Evolutionary conservation across 2,329 filamentous ascomycete genomes (phyloP), one percentile per base, ranked within the genome.

Genomic region (Ophiostoma ips): DNA sequence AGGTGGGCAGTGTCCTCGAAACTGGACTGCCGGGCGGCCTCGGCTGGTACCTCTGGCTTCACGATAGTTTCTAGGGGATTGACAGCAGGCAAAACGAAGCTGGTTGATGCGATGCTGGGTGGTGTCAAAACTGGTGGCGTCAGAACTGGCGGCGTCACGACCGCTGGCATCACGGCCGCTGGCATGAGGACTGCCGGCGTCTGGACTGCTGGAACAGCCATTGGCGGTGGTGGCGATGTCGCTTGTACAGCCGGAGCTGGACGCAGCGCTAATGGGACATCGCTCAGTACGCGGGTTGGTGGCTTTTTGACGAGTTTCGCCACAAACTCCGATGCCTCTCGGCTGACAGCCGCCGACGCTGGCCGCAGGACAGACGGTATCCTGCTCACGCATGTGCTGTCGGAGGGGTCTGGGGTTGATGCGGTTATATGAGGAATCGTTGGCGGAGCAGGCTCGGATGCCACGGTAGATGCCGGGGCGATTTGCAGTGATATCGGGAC

Each of bases 251-350:
- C 31, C 19, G 36, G 37, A 1, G 45, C 45, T 12, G 51, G 24
- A 10, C 38, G 15, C 16, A 52, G 12, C 5, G 31, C 51, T 11
- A 48, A 16, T 12, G 51, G 51, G 2, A 52, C 51, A 28, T 48
- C 37, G 2, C 44, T 33, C 2, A 31, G 43, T 10, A 45, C 35
- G 40, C 30, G 40, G 6, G 15, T 28, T 28, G 38, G 16, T 12
- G 11, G 28, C 15, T 30, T 13, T 15, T 30, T 24, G 5, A 11
- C 24, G 13, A 43, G 40, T 11, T 9, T 30, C 8, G 40, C 5
- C 5, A 43, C 40, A 5, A 21, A 30, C 15, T 43, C 24, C 9
- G 13, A 16, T 2, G 40, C n/a, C 13, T 30, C 21, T 18, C 9
- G 28, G 12, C 24, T 31, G 10, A 24, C 45, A 18, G n/a, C 50